Conservation (phyloP, 306 rosid species). For the Dicorynia guianensis region DNA sequence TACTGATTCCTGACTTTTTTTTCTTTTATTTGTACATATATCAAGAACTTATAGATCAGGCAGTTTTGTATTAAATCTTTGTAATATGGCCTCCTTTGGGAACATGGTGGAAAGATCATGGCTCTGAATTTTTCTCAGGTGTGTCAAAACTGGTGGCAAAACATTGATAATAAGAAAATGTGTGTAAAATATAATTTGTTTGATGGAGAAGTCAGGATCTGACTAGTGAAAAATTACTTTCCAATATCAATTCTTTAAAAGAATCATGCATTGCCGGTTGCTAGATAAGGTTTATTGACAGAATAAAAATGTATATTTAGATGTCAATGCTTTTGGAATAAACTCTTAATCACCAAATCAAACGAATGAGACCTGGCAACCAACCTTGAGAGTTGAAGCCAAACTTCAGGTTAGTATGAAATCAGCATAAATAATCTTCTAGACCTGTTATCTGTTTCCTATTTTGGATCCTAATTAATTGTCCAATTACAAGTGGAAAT, state of each 20-base stretch:
- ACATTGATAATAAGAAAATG: background rate
- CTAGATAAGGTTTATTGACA: background rate
- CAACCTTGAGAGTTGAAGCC: no score
- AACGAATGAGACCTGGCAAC: no score
- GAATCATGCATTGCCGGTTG: slow-evolving; percentile 4
- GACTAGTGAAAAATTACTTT: slow-evolving; percentile 14
- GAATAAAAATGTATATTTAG: background rate
- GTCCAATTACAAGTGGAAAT: no score
- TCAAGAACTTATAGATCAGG: slow-evolving; percentile 20
- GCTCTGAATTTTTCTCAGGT: background rate
- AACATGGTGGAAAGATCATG: slow-evolving; percentile 9
- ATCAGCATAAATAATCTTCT: no score
- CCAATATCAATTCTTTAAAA: slow-evolving; percentile 8
- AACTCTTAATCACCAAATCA: no score
- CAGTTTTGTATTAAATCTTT: background rate
- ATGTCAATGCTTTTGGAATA: background rate
- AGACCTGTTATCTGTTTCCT: no score
- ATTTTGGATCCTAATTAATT: no score
- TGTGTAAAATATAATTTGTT: background rate
- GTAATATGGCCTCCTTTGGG: slow-evolving; percentile 4
- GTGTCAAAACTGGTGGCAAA: background rate
- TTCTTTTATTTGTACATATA: slow-evolving; percentile 2
- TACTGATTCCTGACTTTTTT: slow-evolving; percentile 18
- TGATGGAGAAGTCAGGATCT: slow-evolving; percentile 11
- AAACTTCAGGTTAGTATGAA: no score